Evolutionary conservation across 1,284 basidiomycete genomes (phyloP), one percentile per base, ranked within the genome.

Genomic region (Cystobasidium slooffiae): DNA sequence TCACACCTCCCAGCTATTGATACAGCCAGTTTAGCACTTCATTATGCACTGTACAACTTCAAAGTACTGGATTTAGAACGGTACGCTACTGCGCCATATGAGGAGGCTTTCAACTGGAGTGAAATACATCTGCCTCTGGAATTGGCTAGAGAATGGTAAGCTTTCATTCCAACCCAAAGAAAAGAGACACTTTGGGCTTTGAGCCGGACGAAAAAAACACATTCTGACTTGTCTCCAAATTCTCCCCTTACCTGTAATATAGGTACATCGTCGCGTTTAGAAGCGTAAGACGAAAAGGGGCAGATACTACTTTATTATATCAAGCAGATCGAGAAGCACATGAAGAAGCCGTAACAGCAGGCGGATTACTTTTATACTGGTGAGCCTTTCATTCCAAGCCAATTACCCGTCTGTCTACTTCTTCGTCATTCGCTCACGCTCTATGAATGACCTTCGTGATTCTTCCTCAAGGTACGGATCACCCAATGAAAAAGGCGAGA

Each of bases 241-340:
- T 31, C 31, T 31, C 31, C 31, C 31, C 16, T 22, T 56, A 12
- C 53, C 12, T 20, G 8, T 39, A 22, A 9, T n/a, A 69, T 56
- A 78, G 92, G 92, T 96, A 94, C 81, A 89, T 89, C 74, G 94
- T 96, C 22, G 92, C 88, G 10, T 96, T 96, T 82, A 86, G 92
- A n/a, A 92, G 90, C 75, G 88, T 87, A 78, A 86, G 94, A 46
- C 89, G 88, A 78, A 83, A 85, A 7, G 90, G 39, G 75, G 76
- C 63, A 59, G 46, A 18, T 20, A 67, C 75, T 56, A 37, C 76
- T 61, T 58, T 61, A 0, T 86, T 97, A 4, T 94, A 95, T 82
- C 88, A 90, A 69, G 92, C 92, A 7, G 94, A 97, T 82, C 86
- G 86, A 78, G 84, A 86, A 61, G 94, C 94, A 0, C 94, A 96